Evolutionary conservation across 2,329 filamentous ascomycete genomes (phyloP).

Genomic region (Ophiostoma piceae): DNA sequence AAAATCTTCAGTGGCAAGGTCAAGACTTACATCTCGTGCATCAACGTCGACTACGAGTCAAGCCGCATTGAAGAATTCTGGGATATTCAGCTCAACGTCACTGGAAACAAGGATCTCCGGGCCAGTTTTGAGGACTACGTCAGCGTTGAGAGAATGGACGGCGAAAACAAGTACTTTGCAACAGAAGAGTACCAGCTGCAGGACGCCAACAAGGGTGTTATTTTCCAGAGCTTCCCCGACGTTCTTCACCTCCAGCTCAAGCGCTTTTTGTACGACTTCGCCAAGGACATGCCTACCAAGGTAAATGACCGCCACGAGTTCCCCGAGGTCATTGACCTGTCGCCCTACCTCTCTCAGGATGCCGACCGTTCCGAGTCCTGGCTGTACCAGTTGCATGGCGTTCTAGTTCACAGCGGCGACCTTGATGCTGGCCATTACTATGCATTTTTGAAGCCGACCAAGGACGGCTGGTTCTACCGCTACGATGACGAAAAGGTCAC

Average conservation of each 20-base stretch:
- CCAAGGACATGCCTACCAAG: constrained; percentile 97
- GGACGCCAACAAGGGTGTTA: constrained; percentile 95
- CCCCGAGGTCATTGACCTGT: constrained; percentile 74
- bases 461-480: constrained; percentile 91
- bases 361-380: constrained; percentile 85
- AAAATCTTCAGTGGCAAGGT: constrained; percentile 95
- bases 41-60: constrained; percentile 96
- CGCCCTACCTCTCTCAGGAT: constrained; percentile 79
- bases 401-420: constrained; percentile 93
- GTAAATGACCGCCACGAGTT: constrained; percentile 92
- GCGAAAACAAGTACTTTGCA: constrained; percentile 97
- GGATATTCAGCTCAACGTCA: constrained; percentile 97
- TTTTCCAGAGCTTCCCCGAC: constrained; percentile 91
- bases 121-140: constrained; percentile 97
- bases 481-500: constrained; percentile 98
- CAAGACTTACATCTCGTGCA: constrained; percentile 98
- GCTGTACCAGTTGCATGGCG: constrained; percentile 88
- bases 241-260: constrained; percentile 94
- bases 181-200: constrained; percentile 85
- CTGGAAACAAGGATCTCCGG: constrained; percentile 84
- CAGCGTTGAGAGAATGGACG: constrained; percentile 92
- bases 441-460: constrained; percentile 87
- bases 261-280: constrained; percentile 95
- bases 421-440: constrained; percentile 98
- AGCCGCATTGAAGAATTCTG: constrained; percentile 95